Evolutionary conservation across 768 basidiomycete species (phyloP).

Genomic region (Tulasnella sp.): DNA sequence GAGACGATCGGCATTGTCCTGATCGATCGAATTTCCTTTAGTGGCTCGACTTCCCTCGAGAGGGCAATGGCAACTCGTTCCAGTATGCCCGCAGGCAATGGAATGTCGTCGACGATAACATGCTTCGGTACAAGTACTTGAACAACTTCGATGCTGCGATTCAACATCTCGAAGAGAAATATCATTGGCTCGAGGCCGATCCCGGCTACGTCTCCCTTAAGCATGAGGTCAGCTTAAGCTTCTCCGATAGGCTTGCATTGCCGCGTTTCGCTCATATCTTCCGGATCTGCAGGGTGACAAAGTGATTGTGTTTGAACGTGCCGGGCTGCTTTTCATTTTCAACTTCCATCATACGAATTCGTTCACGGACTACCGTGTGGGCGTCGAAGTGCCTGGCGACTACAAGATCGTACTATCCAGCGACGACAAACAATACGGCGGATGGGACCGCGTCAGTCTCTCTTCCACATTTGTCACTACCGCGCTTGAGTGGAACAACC

Average conservation of each 20-base stretch:
- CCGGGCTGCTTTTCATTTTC: slow-evolving; percentile 88
- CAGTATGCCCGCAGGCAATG: slow-evolving; percentile 95
- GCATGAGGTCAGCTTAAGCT: slow-evolving; percentile 42
- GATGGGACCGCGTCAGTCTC: slow-evolving; percentile 67
- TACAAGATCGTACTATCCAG: slow-evolving; percentile 71
- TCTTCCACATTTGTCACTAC: slow-evolving; percentile 66
- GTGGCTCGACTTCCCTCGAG: slow-evolving; percentile 99
- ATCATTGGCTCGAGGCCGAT: slow-evolving; percentile 72
- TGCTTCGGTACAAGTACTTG: slow-evolving; percentile 87
- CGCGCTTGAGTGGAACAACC: slow-evolving; percentile 80
- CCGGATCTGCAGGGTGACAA: slow-evolving; percentile 48
- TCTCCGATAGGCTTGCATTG: neutral
- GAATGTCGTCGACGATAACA: slow-evolving; percentile 78
- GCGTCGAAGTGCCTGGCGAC: slow-evolving; percentile 74
- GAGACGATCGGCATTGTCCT: neutral
- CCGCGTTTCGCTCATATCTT: neutral
- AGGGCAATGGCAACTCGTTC: slow-evolving; percentile 91
- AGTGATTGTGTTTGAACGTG: slow-evolving; percentile 87
- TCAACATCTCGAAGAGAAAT: slow-evolving; percentile 73
- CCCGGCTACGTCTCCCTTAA: slow-evolving; percentile 92
- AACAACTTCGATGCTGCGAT: slow-evolving; percentile 90
- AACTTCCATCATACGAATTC: slow-evolving; percentile 92
- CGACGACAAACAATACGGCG: slow-evolving; percentile 82
- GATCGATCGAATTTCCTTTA: slow-evolving; percentile 23
- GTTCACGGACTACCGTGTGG: slow-evolving; percentile 88